These are phyloP conservation scores for Cruciata laevipes DNA, from an alignment of 257 asterid species.

Conservation along the genomic window DNA sequence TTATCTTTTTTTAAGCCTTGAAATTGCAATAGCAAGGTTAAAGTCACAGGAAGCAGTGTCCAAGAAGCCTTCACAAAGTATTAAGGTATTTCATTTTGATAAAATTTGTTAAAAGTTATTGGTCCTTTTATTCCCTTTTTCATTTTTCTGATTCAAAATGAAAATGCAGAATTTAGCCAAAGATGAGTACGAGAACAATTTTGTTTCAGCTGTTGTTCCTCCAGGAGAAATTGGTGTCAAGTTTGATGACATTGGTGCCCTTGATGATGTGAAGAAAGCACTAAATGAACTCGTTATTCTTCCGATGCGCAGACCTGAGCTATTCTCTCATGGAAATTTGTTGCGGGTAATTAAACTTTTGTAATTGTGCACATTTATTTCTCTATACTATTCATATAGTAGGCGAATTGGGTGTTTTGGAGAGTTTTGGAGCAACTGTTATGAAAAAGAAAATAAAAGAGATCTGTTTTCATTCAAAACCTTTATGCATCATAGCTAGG, in stretches of 20 bases:
- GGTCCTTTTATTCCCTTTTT: background rate
- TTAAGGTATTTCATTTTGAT: slow-evolving; percentile 51
- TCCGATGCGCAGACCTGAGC: slow-evolving; percentile 98
- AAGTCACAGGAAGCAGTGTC: slow-evolving; percentile 66
- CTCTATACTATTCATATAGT: background rate
- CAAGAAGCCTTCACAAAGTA: slow-evolving; percentile 78
- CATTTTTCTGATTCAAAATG: slow-evolving; percentile 16
- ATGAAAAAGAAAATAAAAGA: background rate
- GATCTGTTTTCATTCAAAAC: background rate
- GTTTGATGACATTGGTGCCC: slow-evolving; percentile 97
- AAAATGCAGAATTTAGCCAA: slow-evolving; percentile 77
- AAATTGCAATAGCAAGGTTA: slow-evolving; percentile 74
- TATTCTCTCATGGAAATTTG: slow-evolving; percentile 88
- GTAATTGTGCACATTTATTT: background rate
- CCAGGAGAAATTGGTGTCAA: slow-evolving; percentile 95
- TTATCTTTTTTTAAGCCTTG: slow-evolving; percentile 48
- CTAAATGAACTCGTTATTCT: slow-evolving; percentile 92
- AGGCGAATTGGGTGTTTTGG: background rate
- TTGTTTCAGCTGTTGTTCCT: slow-evolving; percentile 91
- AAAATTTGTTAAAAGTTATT: slow-evolving; percentile 3
- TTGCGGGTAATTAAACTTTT: slow-evolving; percentile 51
- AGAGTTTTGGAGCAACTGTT: background rate
- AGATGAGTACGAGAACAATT: slow-evolving; percentile 96
- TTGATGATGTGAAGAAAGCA: slow-evolving; percentile 88
- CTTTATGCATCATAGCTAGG: background rate